Percentiles rank a stretch among this genome's conserved stretches.
Evolutionary conservation across 495 filamentous ascomycete species (phyloP).

Genomic region (Talaromyces trachyspermus): DNA sequence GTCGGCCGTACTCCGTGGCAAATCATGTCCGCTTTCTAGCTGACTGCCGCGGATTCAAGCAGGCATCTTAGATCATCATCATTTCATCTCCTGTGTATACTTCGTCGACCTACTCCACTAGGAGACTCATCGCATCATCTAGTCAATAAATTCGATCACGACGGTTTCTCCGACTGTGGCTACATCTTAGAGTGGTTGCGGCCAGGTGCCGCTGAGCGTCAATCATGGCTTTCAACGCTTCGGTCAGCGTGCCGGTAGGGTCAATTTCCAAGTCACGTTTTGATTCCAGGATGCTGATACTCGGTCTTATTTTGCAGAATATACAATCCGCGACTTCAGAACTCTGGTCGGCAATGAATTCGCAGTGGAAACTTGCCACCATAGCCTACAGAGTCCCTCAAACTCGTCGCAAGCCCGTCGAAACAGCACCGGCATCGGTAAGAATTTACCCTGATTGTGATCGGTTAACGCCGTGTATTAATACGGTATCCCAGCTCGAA

Average conservation of each 20-base stretch:
- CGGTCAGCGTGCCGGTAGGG: constrained; percentile 34
- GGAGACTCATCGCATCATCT: no score
- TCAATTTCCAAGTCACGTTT: neutral
- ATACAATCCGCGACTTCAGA: constrained; percentile 32
- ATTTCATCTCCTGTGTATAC: no score
- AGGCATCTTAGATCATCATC: no score
- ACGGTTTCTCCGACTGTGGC: no score
- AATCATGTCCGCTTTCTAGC: no score
- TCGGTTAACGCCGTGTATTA: neutral
- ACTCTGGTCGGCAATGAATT: constrained; percentile 20
- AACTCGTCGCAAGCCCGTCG: neutral
- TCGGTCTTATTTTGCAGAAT: constrained; percentile 19
- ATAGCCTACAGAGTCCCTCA: constrained; percentile 5
- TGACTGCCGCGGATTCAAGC: no score
- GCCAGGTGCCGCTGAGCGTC: constrained; percentile 37
- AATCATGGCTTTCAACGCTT: constrained; percentile 44
- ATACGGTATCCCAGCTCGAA: neutral
- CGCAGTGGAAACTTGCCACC: neutral
- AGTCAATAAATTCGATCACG: no score
- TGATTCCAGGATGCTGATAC: neutral
- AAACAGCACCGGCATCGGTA: neutral
- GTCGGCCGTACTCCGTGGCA: no score
- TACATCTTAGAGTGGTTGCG: constrained; percentile 18
- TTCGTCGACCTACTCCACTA: no score
- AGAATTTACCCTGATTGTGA: neutral